Conservation (phyloP, 2,329 filamentous ascomycete genomes). For the Fusarium dlaminii region DNA sequence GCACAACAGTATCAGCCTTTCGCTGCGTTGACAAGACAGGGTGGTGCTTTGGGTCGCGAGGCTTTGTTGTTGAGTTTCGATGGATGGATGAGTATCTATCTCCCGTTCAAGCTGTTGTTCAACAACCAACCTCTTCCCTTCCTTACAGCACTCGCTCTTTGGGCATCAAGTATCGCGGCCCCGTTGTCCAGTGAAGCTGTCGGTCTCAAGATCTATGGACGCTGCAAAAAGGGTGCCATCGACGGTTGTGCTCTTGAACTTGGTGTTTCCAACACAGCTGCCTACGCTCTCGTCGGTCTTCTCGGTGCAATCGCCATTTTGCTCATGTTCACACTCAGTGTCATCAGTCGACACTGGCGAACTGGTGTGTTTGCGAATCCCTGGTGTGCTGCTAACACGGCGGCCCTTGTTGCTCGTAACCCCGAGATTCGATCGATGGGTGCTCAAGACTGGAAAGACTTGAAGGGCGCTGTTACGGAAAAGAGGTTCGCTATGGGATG, state of each 20-base stretch:
- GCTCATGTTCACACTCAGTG: conserved; percentile 3
- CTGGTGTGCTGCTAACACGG: conserved; percentile 30
- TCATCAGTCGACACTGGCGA: conserved; percentile 31
- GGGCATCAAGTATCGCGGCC: conserved; percentile 19
- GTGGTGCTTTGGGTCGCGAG: conserved; percentile 51
- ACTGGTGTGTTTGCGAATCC: conserved; percentile 38
- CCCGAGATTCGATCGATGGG: conserved; percentile 25
- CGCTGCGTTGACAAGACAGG: conserved; percentile 49
- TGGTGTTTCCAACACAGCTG: conserved; percentile 24
- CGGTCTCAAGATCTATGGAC: conserved; percentile 35
- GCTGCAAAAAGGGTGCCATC: conserved; percentile 23
- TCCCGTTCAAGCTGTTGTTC: conserved; percentile 47
- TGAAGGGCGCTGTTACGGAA: conserved; percentile 16
- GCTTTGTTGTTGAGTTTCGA: conserved; percentile 55
- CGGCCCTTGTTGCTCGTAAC: conserved; percentile 33
- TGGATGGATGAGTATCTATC: conserved; percentile 48
- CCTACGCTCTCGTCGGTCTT: conserved; percentile 24
- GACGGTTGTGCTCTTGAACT: conserved; percentile 35
- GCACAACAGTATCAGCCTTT: conserved; percentile 57
- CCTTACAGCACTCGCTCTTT: conserved; percentile 17
- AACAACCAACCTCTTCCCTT: conserved; percentile 48
- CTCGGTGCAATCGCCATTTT: conserved; percentile 12
- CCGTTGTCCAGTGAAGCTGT: conserved; percentile 36
- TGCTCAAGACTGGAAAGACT: conserved; percentile 19
- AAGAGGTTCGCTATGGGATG: conserved; percentile 29